Conservation (phyloP, 2,329 filamentous ascomycete species). For the Cladosporium sp. region DNA sequence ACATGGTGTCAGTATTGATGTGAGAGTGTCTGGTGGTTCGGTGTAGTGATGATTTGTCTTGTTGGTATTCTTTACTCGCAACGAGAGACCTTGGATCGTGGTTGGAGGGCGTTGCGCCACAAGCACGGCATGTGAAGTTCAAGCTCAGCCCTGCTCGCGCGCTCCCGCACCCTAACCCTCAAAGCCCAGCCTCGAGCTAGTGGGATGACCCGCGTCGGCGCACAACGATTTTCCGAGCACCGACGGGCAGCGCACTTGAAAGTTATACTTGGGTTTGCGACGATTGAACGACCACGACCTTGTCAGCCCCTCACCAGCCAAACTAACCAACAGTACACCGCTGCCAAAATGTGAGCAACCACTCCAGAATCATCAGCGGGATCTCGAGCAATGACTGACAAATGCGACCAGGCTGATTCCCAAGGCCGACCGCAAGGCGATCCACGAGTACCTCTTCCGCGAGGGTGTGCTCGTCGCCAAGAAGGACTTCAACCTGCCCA, state of each 20-base stretch:
- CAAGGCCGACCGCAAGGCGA: conserved; percentile 99
- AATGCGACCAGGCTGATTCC: conserved; percentile 77
- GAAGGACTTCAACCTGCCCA: conserved; percentile 98
- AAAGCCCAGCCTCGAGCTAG: neutral
- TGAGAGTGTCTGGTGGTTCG: neutral
- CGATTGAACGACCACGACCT: conserved; percentile 1
- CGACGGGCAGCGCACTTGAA: neutral
- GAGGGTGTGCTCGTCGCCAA: conserved; percentile 89
- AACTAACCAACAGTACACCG: conserved; percentile 21
- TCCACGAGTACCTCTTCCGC: conserved; percentile 98
- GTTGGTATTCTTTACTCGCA: neutral
- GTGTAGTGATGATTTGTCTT: neutral
- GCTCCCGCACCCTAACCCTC: neutral
- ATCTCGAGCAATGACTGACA: conserved; percentile 11
- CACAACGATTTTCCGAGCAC: conserved; percentile 4
- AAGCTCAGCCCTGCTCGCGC: neutral
- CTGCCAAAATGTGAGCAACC: conserved; percentile 41
- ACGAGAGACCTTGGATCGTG: neutral
- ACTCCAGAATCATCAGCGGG: neutral
- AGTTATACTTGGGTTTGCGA: conserved; percentile 10
- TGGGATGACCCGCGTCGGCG: neutral
- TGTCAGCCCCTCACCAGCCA: conserved; percentile 12
- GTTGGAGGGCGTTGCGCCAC: neutral
- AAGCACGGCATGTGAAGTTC: neutral
- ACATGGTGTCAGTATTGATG: neutral